phyloP scores from a whole-genome alignment of 2,329 filamentous ascomycete species.

The Pseudofabraea citricarpa region DNA sequence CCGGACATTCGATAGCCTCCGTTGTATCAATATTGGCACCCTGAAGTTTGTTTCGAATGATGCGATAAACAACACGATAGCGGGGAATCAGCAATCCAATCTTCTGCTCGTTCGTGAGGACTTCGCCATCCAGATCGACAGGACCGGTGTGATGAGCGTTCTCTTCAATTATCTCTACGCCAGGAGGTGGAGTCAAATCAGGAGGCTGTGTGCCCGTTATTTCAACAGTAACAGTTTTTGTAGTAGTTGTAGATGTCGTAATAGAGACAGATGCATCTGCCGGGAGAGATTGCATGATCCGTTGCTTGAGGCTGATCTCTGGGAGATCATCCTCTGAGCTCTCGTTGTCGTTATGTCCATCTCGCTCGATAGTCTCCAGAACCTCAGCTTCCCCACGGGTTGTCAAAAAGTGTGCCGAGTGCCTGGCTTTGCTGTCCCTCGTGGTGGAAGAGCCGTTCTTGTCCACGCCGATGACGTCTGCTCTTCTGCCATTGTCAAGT shows the following conservation, averaged over 20 bases:
- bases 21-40: slow-evolving; percentile 33
- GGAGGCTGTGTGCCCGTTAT: slow-evolving; percentile 48
- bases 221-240: slow-evolving; percentile 61
- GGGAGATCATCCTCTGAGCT: slow-evolving; percentile 31
- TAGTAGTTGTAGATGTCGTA: slow-evolving; percentile 52
- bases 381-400: slow-evolving; percentile 22
- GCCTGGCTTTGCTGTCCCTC: slow-evolving; percentile 31
- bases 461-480: slow-evolving; percentile 43
- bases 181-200: slow-evolving; percentile 49
- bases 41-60: slow-evolving; percentile 46
- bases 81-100: slow-evolving; percentile 13
- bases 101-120: slow-evolving; percentile 13
- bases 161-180: slow-evolving; percentile 54
- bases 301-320: slow-evolving; percentile 44
- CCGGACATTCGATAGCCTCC: slow-evolving; percentile 18
- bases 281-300: slow-evolving; percentile 50
- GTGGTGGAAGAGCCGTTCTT: slow-evolving; percentile 12
- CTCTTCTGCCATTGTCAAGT: slow-evolving; percentile 50
- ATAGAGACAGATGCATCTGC: slow-evolving; percentile 54
- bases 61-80: slow-evolving; percentile 56
- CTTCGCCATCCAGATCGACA: slow-evolving; percentile 12
- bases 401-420: slow-evolving; percentile 27
- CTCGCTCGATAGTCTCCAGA: slow-evolving; percentile 33
- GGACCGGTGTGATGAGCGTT: slow-evolving; percentile 21
- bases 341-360: slow-evolving; percentile 33